phyloP scores from a whole-genome alignment of 2,329 filamentous ascomycete genomes.

The Penicillium frequentans region DNA sequence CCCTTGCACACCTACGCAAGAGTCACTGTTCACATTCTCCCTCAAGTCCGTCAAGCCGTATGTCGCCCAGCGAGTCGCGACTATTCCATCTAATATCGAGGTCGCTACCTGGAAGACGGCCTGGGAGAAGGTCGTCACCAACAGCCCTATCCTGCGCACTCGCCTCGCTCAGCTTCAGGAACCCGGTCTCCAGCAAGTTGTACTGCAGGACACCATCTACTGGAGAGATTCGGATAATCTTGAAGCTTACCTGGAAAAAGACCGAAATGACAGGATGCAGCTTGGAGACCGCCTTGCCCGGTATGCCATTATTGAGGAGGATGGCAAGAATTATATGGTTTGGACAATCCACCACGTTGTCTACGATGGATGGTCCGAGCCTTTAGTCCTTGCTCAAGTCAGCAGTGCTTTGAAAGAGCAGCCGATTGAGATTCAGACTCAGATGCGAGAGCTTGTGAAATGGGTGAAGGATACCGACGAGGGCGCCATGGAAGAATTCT shows the following conservation, averaged over 20 bases:
- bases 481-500: conserved; percentile 45
- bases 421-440: conserved; percentile 15
- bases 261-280: conserved; percentile 30
- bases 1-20: conserved; percentile 43
- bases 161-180: conserved; percentile 41
- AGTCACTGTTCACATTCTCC: conserved; percentile 48
- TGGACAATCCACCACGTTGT: conserved; percentile 54
- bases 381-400: conserved; percentile 37
- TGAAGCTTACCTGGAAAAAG: conserved; percentile 26
- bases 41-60: conserved; percentile 46
- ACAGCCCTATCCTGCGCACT: conserved; percentile 48
- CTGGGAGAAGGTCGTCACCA: conserved; percentile 44
- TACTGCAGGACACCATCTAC: conserved; percentile 31
- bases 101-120: conserved; percentile 42
- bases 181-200: conserved; percentile 37
- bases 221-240: conserved; percentile 32
- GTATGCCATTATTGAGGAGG: conserved; percentile 33
- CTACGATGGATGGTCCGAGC: conserved; percentile 52
- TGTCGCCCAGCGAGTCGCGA: conserved; percentile 44
- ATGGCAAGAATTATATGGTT: conserved; percentile 41
- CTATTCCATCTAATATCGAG: conserved; percentile 36
- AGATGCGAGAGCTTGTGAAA: conserved; percentile 52
- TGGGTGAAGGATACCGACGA: conserved; percentile 47
- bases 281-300: conserved; percentile 38
- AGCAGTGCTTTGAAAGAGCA: conserved; percentile 25